Conservation (phyloP, 768 basidiomycete genomes). For the Hydnomerulius pinastri region DNA sequence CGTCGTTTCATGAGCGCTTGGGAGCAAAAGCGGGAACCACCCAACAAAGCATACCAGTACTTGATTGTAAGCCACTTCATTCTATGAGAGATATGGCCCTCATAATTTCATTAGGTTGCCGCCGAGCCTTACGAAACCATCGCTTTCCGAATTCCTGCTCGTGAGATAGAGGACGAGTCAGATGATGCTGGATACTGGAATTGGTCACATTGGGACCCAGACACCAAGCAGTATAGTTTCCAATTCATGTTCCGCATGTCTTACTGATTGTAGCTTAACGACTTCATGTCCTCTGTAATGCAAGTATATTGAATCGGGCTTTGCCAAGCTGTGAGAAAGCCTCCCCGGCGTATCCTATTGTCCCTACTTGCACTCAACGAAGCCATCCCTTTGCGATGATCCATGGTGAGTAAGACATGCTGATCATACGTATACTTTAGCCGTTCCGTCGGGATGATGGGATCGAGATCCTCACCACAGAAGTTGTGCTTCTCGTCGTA, state of each 20-base stretch:
- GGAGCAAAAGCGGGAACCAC: conserved; percentile 94
- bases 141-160: conserved; percentile 96
- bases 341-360: not conserved
- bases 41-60: conserved; percentile 97
- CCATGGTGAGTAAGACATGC: conserved; percentile 6
- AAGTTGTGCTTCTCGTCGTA: conserved; percentile 1
- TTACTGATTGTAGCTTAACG: conserved; percentile 25
- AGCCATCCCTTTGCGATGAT: not conserved
- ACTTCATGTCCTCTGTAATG: conserved; percentile 5
- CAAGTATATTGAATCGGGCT: not conserved
- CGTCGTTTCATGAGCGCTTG: conserved; percentile 96
- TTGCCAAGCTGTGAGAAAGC: not conserved
- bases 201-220: conserved; percentile 99
- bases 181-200: conserved; percentile 91
- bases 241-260: conserved; percentile 90
- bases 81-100: conserved; percentile 23
- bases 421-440: not conserved
- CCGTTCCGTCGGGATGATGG: not conserved
- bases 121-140: conserved; percentile 99
- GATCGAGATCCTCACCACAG: not conserved
- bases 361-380: conserved; percentile 1
- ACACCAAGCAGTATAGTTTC: conserved; percentile 97
- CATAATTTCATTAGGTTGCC: conserved; percentile 68
- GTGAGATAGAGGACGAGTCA: conserved; percentile 94
- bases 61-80: conserved; percentile 71